These are phyloP conservation scores for Rachicladosporium sp. DNA, from an alignment of 2,329 filamentous ascomycete genomes.

Conservation along the genomic window DNA sequence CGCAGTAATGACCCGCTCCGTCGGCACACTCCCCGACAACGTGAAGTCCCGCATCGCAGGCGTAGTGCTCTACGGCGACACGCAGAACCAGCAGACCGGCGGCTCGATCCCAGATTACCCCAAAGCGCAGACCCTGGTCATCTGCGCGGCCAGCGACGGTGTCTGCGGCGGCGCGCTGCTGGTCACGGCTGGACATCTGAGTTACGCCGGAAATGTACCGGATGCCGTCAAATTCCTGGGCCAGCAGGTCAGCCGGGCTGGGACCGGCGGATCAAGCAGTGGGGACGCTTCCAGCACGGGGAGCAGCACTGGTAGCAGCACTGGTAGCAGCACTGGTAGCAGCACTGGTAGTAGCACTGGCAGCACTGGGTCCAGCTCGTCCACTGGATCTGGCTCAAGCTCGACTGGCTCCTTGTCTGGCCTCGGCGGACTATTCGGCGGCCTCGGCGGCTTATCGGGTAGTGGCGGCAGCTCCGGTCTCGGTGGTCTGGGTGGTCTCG, in stretches of 20 bases:
- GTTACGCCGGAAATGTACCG: background rate
- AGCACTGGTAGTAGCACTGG: background rate
- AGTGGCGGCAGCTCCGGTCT: background rate
- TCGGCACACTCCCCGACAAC: conserved; percentile 1
- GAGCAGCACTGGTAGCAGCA: background rate
- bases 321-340: background rate
- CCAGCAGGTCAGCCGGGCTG: background rate
- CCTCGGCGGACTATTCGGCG: background rate
- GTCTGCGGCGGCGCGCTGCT: background rate
- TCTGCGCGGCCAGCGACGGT: background rate
- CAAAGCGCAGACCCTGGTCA: background rate
- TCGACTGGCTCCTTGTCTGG: background rate
- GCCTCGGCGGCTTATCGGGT: background rate
- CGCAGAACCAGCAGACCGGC: conserved; percentile 26
- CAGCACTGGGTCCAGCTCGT: background rate
- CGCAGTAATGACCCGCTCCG: conserved; percentile 23
- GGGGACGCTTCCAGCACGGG: background rate
- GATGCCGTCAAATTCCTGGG: background rate
- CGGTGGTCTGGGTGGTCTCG: no score
- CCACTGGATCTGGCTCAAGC: background rate
- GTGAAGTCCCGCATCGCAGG: conserved; percentile 1
- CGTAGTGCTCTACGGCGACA: conserved; percentile 26
- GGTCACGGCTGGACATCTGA: background rate
- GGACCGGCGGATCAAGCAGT: background rate
- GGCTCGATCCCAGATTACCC: conserved; percentile 14